A percentile compares a stretch with the other conserved stretches of the same genome.
These are phyloP conservation scores for Sambucus nigra DNA, from an alignment of 129 eudicot species.

Conservation along the genomic window DNA sequence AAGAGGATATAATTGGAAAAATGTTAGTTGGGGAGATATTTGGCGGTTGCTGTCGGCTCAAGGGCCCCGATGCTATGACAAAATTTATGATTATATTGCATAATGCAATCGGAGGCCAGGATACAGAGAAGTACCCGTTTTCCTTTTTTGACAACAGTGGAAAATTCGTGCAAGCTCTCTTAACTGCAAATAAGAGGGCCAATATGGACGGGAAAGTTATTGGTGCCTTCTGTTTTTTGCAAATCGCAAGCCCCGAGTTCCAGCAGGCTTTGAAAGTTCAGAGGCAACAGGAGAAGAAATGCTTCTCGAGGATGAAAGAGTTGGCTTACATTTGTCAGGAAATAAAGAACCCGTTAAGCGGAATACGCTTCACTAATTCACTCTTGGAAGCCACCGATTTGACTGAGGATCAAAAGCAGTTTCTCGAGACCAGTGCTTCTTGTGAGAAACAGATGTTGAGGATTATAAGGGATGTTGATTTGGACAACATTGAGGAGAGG, in stretches of 20 bases:
- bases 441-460: constrained; percentile 81
- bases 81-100: constrained; percentile 84
- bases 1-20: constrained; percentile 58
- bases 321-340: constrained; percentile 78
- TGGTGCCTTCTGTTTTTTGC: constrained; percentile 92
- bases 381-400: constrained; percentile 59
- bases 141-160: constrained; percentile 72
- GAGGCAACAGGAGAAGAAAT: constrained; percentile 52
- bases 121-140: constrained; percentile 59
- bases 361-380: constrained; percentile 70
- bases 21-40: constrained; percentile 89
- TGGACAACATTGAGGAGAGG: constrained; percentile 78
- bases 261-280: constrained; percentile 65
- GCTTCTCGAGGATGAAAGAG: constrained; percentile 71
- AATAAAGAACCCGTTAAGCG: constrained; percentile 69
- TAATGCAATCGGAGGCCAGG: constrained; percentile 82
- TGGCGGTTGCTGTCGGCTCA: constrained; percentile 73
- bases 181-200: constrained; percentile 84
- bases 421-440: constrained; percentile 61
- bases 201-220: constrained; percentile 53
- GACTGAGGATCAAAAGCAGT: constrained; percentile 75
- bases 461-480: constrained; percentile 72
- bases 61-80: constrained; percentile 86
- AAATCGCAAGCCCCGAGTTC: constrained; percentile 77
- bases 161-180: constrained; percentile 68